Evolutionary conservation across 2,329 filamentous ascomycete genomes (phyloP).

Genomic region (Sclerotinia minor): DNA sequence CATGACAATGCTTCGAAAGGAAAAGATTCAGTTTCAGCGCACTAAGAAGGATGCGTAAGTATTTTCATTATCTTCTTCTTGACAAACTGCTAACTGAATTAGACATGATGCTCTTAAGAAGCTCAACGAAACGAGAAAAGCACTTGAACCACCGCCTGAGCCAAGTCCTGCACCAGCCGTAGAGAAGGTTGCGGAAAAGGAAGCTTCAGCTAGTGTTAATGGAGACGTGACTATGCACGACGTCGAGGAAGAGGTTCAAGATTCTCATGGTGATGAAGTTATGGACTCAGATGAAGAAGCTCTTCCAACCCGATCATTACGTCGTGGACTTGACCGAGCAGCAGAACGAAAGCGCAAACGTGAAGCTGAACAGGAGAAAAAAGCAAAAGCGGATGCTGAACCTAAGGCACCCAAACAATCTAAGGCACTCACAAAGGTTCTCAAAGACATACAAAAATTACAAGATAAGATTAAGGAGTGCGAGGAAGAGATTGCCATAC

Average conservation of each 20-base stretch:
- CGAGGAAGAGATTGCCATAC: slow-evolving; percentile 79
- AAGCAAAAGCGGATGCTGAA: slow-evolving; percentile 58
- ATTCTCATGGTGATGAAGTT: slow-evolving; percentile 57
- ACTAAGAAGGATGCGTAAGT: slow-evolving; percentile 67
- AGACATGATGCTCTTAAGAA: slow-evolving; percentile 70
- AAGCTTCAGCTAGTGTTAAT: slow-evolving; percentile 39
- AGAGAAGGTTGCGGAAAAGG: slow-evolving; percentile 10
- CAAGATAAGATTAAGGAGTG: slow-evolving; percentile 76
- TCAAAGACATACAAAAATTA: slow-evolving; percentile 87
- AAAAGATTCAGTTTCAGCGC: slow-evolving; percentile 90
- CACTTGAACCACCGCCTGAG: slow-evolving; percentile 66
- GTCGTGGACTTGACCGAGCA: slow-evolving; percentile 66
- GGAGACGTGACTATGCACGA: slow-evolving; percentile 63
- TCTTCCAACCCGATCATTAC: slow-evolving; percentile 55
- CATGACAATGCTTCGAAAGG: slow-evolving; percentile 93
- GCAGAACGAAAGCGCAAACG: slow-evolving; percentile 75
- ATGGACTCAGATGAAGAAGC: slow-evolving; percentile 71
- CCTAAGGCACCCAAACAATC: slow-evolving; percentile 71
- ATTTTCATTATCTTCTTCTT: neutral
- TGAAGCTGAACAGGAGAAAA: slow-evolving; percentile 68
- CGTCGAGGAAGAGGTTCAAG: slow-evolving; percentile 62
- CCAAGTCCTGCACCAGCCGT: slow-evolving; percentile 52
- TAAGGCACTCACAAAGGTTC: slow-evolving; percentile 82
- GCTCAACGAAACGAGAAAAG: slow-evolving; percentile 72
- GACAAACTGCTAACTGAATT: slow-evolving; percentile 37